Evolutionary conservation across 129 eudicot genomes (phyloP).

Genomic region (Centaurea solstitialis): DNA sequence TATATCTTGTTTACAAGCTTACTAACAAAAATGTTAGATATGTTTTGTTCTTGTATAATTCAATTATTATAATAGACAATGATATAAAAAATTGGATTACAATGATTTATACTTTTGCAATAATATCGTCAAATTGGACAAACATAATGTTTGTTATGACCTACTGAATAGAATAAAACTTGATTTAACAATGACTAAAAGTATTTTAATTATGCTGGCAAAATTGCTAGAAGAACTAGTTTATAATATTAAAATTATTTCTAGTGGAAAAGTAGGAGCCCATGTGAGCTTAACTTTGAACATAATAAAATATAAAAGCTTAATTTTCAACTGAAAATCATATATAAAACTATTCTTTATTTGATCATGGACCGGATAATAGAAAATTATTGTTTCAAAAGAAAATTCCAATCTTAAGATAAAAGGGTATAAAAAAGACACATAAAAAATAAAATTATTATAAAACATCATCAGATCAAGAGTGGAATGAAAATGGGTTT

Average conservation of each 20-base stretch:
- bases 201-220: not conserved
- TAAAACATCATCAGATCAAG: too few relatives aligned
- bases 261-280: not conserved
- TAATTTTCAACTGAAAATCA: not conserved
- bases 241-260: not conserved
- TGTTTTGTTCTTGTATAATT: not conserved
- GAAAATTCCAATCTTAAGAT: too few relatives aligned
- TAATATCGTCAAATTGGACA: not conserved
- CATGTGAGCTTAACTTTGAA: not conserved
- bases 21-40: not conserved
- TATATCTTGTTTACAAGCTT: not conserved
- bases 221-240: not conserved
- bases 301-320: not conserved
- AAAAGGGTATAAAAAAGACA: too few relatives aligned
- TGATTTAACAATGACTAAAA: not conserved
- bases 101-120: not conserved
- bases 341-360: not conserved
- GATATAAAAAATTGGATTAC: not conserved
- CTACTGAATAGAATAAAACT: not conserved
- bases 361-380: too few relatives aligned
- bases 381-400: too few relatives aligned
- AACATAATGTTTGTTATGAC: not conserved
- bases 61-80: not conserved
- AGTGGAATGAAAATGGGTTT: too few relatives aligned
- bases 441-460: too few relatives aligned